Base-by-base conservation (phyloP, 371 early-diverging fungal genomes). In the Mortierella sp. region DNA sequence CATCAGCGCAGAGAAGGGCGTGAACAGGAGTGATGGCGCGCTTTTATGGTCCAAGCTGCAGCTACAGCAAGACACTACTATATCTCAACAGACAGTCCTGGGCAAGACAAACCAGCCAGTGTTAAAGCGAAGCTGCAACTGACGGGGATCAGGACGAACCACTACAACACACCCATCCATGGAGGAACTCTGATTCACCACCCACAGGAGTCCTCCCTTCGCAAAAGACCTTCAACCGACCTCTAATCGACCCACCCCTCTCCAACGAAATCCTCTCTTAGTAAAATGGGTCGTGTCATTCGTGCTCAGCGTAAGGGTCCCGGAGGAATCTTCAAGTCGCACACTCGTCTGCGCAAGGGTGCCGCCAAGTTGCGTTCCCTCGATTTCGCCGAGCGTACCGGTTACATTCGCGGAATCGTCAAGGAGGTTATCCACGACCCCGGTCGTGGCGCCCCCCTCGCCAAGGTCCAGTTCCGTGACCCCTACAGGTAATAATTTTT, bases 401-500 rank as follows among this genome's bases (percentile, higher is more conserved):
- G 99, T 86, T 99, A 98, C 93, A 90, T 95, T 87, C 94, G 98
- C 82, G 99, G 99, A 88, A 91, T 98, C 87, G 97, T 99, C 88
- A 97, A 98, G 95, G 98, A 98, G 90, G 99, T 99, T 89, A 94
- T 99, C 87, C 99, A 99, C 94, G 99, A 99, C 91, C 96, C 99
- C 83, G 99, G 99, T 88, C 97, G 99, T 94, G 99, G 99, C 91
- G 99, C 99, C 87, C 99, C 99, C 71, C 95, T 99, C 73, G 99
- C 99, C 91, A 96, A 96, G 94, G 97, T 99, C 71, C 91, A 91
- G 88, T 93, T 93, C 92, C 93, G 94, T 83, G 92, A 93, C 79
- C 89, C 93, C 72, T 92, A 93, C 91, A 90, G 88, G 88, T 88
- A 86, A 78, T 44, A 28, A 40, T 40, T 40, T 40, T 40, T 40